Evolutionary conservation across 768 basidiomycete genomes (phyloP).

Genomic region (Astraeus odoratus): DNA sequence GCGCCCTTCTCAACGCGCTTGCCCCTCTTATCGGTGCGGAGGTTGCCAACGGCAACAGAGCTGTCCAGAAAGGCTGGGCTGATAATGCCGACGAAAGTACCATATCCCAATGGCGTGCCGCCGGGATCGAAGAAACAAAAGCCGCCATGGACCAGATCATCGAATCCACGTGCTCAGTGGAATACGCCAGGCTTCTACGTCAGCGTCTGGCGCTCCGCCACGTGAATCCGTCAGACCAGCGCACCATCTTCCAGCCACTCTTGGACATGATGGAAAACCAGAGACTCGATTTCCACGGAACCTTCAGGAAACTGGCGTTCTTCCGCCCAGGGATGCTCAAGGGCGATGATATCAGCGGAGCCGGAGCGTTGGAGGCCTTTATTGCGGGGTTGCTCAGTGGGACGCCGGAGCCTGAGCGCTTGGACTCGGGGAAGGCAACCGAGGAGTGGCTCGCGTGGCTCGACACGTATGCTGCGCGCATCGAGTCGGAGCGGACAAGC

Average conservation of each 20-base stretch:
- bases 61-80: constrained; percentile 56
- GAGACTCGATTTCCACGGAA: constrained; percentile 80
- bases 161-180: constrained; percentile 50
- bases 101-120: constrained; percentile 53
- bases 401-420: constrained; percentile 39
- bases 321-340: constrained; percentile 46
- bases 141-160: constrained; percentile 57
- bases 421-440: constrained; percentile 40
- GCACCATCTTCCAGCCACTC: constrained; percentile 53
- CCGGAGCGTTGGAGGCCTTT: constrained; percentile 31
- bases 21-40: constrained; percentile 87
- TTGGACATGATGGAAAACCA: constrained; percentile 69
- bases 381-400: constrained; percentile 38
- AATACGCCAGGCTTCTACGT: constrained; percentile 67
- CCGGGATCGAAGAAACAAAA: constrained; percentile 45
- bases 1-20: constrained; percentile 68
- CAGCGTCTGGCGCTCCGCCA: constrained; percentile 75
- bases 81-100: constrained; percentile 43
- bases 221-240: constrained; percentile 52
- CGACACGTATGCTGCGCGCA: constrained; percentile 49
- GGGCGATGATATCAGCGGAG: constrained; percentile 9
- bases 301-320: constrained; percentile 64
- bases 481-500: constrained; percentile 38
- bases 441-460: constrained; percentile 61
- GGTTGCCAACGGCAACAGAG: constrained; percentile 42